Percentiles rank a stretch among this genome's conserved stretches.
phyloP scores from a whole-genome alignment of 352 stramenopile genomes.

The Phytophthora macrochlamydospora region DNA sequence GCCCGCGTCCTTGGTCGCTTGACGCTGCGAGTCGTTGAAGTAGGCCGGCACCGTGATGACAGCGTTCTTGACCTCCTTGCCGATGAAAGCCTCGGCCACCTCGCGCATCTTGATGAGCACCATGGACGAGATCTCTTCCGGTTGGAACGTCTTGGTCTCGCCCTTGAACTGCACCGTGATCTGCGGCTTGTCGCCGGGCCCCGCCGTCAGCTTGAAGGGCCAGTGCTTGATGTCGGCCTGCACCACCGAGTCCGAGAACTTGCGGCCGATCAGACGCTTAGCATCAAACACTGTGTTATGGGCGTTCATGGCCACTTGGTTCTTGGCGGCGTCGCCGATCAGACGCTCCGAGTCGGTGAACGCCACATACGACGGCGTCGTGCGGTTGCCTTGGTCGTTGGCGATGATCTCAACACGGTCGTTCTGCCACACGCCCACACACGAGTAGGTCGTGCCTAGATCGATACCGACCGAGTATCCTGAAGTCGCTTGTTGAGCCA shows the following conservation, averaged over 20 bases:
- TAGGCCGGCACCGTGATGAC: background rate
- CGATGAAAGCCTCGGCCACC: background rate
- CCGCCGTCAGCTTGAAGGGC: background rate
- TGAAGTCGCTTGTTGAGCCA: background rate
- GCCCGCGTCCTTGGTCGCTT: background rate
- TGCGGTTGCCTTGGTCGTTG: background rate
- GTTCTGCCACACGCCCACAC: background rate
- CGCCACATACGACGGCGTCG: background rate
- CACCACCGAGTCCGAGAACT: background rate
- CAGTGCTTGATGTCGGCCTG: background rate
- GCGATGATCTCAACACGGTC: background rate
- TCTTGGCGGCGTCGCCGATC: background rate
- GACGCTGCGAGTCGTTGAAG: background rate
- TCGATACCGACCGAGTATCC: background rate
- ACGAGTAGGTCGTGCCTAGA: background rate
- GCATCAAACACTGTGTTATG: background rate
- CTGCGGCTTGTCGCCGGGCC: background rate
- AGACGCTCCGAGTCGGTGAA: background rate
- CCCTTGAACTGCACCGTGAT: background rate
- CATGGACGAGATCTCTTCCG: background rate
- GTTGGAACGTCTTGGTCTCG: background rate
- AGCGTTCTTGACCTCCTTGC: background rate
- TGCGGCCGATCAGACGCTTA: background rate
- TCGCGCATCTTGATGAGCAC: background rate
- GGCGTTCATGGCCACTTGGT: background rate